Evolutionary conservation across 73 alveolate species (phyloP), one percentile per base, ranked within the genome.

Genomic region (Uronychia setigera): DNA sequence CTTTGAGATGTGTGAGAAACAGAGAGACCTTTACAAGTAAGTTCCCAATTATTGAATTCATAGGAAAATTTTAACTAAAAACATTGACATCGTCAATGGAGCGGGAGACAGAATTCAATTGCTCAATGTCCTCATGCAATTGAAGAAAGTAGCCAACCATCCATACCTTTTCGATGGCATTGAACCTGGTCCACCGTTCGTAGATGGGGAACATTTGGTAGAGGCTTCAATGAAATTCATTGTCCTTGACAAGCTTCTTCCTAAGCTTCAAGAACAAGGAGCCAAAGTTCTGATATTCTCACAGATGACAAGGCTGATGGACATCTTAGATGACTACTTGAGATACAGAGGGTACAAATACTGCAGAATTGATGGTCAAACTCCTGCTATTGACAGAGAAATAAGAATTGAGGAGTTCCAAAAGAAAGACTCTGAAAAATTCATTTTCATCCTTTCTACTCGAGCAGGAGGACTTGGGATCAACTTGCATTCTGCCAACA

Each of bases 381-480:
- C 98, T 34, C 87, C 97, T 46, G 96, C 97, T 28, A 92, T 88
- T 59, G 99, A 94, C 79, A 80, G 99, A 85, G 99, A 95, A 78
- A 90, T 80, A 33, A 77, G 97, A 88, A 97, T 97, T 13, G 99
- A 95, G 76, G 98, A 94, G 85, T 97, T 97, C 88, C 95, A 97
- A 81, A 81, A 87, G 60, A 92, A 89, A 31, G 95, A 92, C 35
- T 91, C 98, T 31, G 97, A 96, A 33, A 95, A 92, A 89, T 84
- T 92, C 92, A 79, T 97, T 13, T 97, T 97, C 85, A 93, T 97
- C 80, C 92, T 97, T 29, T 94, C 98, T 0, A 97, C 99, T n/a
- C 84, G 99, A 34, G 99, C 99, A 1, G 99, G 99, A 26, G 99
- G 99, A n/a, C 92, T 98, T 78, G 99, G 99, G 0, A 94, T 98